Evolutionary conservation across 1,284 basidiomycete species (phyloP), one percentile per base, ranked within the genome.

Genomic region (Rhodotorula sp.): DNA sequence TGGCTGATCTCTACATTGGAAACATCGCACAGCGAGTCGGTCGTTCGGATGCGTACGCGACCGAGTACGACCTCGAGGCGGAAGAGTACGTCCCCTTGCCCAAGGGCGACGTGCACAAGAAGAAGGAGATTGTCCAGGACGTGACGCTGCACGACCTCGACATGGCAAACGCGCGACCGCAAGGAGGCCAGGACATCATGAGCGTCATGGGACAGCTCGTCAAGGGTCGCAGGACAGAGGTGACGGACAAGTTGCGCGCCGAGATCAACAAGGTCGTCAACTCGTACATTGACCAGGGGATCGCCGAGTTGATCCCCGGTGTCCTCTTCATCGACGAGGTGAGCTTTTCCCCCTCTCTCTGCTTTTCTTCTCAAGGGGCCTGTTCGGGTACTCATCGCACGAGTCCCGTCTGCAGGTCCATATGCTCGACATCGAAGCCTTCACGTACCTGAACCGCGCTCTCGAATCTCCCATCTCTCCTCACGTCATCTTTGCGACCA

Each of bases 211-310:
- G 95, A 7, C 95, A 94, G 80, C 85, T 99, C 15, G 92, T 97
- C 76, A 97, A 94, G 82, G 93, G 89, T 55, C 90, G 93, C 45
- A 84, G 95, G 76, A 99, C 95, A 14, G 95, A 99, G 81, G 90
- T 99, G 14, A 99, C 95, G 28, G 95, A 99, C 80, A 99, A 99
- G 82, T 85, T 99, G 62, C 85, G 95, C 67, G 86, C 88, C 72
- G 95, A 99, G 82, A 95, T 99, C 73, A 97, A 99, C 85, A 93
- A 94, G 79, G 92, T 98, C n/a, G 97, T 99, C 49, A 92, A 97
- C 82, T 87, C 90, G 60, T 99, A 99, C 81, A 95, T 99, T 54
- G 94, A 98, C 80, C 94, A 98, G 81, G 95, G 95, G 47, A 93
- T 98, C 3, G 95, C 97, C 28, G 95, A 99, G 83, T 88, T 99